These are phyloP conservation scores for Jamesozyma rosinii DNA, from an alignment of 805 yeast species.

Conservation along the genomic window DNA sequence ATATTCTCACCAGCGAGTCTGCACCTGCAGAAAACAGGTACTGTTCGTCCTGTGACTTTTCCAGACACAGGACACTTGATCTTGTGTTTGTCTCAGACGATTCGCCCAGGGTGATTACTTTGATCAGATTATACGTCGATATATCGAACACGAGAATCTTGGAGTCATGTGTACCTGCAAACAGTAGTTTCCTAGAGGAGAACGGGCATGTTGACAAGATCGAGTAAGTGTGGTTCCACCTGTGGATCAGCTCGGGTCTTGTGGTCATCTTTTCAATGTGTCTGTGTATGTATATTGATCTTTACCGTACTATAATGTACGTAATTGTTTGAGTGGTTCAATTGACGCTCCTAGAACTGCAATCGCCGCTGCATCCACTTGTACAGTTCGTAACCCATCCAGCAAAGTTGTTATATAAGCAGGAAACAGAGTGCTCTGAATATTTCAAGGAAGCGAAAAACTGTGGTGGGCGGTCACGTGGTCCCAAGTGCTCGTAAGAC, in stretches of 20 bases:
- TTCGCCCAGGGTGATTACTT: slow-evolving; percentile 43
- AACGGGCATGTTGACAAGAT: slow-evolving; percentile 64
- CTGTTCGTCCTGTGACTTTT: slow-evolving; percentile 43
- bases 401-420: too few species aligned
- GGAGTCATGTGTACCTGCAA: slow-evolving; percentile 89
- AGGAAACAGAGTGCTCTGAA: too few species aligned
- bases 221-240: slow-evolving; percentile 68
- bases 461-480: too few species aligned
- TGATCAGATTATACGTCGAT: slow-evolving; percentile 44
- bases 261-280: slow-evolving; percentile 1
- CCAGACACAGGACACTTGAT: slow-evolving; percentile 54
- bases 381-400: too few species aligned
- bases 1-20: slow-evolving; percentile 80
- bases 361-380: too few species aligned
- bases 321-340: too few species aligned
- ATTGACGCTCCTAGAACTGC: too few species aligned
- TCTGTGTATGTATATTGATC: background rate
- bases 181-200: slow-evolving; percentile 47
- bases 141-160: slow-evolving; percentile 64
- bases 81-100: slow-evolving; percentile 22
- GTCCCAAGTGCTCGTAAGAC: too few species aligned
- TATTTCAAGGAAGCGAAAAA: too few species aligned
- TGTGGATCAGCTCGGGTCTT: slow-evolving; percentile 41
- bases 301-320: background rate
- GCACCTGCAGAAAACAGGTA: slow-evolving; percentile 77